Evolutionary conservation across 2,329 filamentous ascomycete genomes (phyloP), one percentile per base, ranked within the genome.

Genomic region (Diaporthe citrichinensis): DNA sequence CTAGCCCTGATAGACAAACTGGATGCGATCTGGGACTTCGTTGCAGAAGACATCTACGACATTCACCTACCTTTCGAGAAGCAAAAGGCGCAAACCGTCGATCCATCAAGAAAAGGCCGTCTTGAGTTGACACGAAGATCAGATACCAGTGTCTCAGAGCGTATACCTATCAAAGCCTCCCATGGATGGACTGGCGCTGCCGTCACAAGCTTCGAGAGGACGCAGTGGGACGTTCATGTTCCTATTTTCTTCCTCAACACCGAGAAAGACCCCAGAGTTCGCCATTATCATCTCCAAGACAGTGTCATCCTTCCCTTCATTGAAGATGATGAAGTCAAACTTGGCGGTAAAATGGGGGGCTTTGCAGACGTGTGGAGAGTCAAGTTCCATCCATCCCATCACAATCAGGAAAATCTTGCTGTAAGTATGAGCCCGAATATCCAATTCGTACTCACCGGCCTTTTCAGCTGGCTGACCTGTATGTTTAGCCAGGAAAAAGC

Each of bases 311-410:
- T 71, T 28, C 67, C 67, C 4, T 71, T 71, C 51, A 34, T 71
- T 2, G 46, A 71, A 41, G 67, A 71, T 4, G 67, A 71, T 17
- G 67, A 71, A 58, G 49, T 36, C 31, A 55, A 57, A 39, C 46
- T 34, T n/a, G 67, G 55, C 8, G 55, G 9, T 0, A 55, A 25
- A 28, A 15, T 25, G 31, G 67, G 67, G 1, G 67, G 67, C 5
- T 57, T 71, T 46, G 51, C 46, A 23, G 28, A 71, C 10, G 67
- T 71, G 31, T 71, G 67, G 67, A 71, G 49, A 12, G 15, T 71
- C n/a, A 34, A 71, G 2, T 28, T 71, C 23, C 67, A 71, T 20
- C 49, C 67, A 20, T 49, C 49, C 3, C 67, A 71, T 36, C 67
- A 71, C n/a, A 71, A 71, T 25, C 67, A 51, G 2, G n/a, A 36